These are phyloP conservation scores for Pisolithus marmoratus DNA, from an alignment of 768 basidiomycete genomes.

Conservation along the genomic window DNA sequence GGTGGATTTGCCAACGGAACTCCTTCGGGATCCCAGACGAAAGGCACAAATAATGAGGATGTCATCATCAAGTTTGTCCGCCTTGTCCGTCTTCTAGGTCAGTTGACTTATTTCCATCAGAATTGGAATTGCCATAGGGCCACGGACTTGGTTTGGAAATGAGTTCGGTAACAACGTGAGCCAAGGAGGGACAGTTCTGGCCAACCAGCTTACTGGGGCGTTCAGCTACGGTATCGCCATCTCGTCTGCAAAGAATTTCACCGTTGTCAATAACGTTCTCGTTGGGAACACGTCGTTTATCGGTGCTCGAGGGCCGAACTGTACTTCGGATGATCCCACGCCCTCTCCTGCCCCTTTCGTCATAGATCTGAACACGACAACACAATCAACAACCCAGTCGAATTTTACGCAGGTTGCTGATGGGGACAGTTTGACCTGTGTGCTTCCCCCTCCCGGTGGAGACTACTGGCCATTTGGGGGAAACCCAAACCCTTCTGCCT, in stretches of 20 bases:
- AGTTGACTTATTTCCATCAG: constrained; percentile 30
- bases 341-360: constrained; percentile 59
- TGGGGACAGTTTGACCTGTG: constrained; percentile 58
- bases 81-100: constrained; percentile 1
- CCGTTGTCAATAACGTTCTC: constrained; percentile 54
- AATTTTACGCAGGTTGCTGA: constrained; percentile 48
- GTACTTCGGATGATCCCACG: constrained; percentile 41
- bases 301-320: constrained; percentile 62
- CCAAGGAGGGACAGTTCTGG: constrained; percentile 45
- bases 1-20: constrained; percentile 62
- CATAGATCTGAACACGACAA: constrained; percentile 39
- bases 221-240: constrained; percentile 73
- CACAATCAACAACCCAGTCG: constrained; percentile 40
- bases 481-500: constrained; percentile 32
- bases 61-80: constrained; percentile 64
- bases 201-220: constrained; percentile 59
- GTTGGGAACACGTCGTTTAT: constrained; percentile 72
- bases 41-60: constrained; percentile 53
- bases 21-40: constrained; percentile 32
- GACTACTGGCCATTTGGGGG: constrained; percentile 69
- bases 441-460: constrained; percentile 60
- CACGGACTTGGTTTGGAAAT: constrained; percentile 69
- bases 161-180: constrained; percentile 50
- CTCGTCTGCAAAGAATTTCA: constrained; percentile 60
- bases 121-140: constrained; percentile 77